Evolutionary conservation across 2,329 filamentous ascomycete species (phyloP).

Genomic region (Arthrobotrys pseudoclavata): DNA sequence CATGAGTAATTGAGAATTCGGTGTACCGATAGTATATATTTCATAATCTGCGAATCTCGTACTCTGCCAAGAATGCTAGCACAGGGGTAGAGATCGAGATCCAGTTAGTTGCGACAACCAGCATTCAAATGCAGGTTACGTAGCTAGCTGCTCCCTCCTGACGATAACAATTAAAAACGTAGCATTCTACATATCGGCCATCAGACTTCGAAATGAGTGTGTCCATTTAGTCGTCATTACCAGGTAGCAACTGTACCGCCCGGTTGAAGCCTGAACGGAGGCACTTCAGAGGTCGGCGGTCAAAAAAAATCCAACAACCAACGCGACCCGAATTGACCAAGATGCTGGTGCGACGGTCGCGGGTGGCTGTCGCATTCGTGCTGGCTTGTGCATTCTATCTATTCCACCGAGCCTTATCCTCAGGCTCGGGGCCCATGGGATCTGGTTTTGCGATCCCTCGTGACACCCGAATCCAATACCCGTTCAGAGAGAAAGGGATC

Average conservation of each 20-base stretch:
- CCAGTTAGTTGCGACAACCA: background rate
- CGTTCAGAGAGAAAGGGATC: conserved; percentile 53
- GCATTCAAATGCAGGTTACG: conserved; percentile 10
- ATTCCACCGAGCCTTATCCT: conserved; percentile 30
- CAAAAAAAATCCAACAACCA: conserved; percentile 10
- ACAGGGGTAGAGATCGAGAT: background rate
- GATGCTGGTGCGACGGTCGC: conserved; percentile 39
- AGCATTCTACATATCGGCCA: background rate
- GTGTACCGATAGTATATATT: conserved; percentile 10
- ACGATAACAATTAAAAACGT: background rate
- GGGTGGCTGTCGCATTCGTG: conserved; percentile 23
- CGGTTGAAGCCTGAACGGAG: background rate
- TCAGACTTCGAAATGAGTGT: background rate
- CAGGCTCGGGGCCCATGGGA: background rate
- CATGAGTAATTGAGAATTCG: conserved; percentile 64
- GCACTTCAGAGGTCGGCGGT: background rate
- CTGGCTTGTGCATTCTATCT: conserved; percentile 22
- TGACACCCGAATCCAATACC: conserved; percentile 55
- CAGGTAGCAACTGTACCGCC: background rate
- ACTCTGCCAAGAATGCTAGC: background rate
- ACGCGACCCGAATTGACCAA: conserved; percentile 3
- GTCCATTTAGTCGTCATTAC: background rate
- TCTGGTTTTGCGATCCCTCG: conserved; percentile 7
- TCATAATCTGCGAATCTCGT: conserved; percentile 7
- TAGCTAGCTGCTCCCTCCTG: background rate